A percentile compares a stretch with the other conserved stretches of the same genome.
These are phyloP conservation scores for Draba incana DNA, from an alignment of 345 rosid species.

Conservation along the genomic window DNA sequence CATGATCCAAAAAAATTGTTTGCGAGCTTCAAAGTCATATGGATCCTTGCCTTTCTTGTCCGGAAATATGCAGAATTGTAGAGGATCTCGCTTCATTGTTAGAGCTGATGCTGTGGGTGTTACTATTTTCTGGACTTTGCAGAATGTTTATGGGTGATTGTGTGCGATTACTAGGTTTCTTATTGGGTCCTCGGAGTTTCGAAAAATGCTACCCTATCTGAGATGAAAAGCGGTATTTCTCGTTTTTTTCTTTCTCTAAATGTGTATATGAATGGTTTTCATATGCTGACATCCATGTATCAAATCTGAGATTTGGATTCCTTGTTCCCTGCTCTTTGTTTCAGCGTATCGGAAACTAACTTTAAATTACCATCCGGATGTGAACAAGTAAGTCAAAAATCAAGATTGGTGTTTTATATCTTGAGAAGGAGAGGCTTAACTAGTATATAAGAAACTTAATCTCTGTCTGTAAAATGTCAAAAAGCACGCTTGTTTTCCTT, in stretches of 20 bases:
- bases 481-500: background rate
- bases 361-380: conserved; percentile 93
- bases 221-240: conserved; percentile 83
- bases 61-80: conserved; percentile 37
- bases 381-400: conserved; percentile 78
- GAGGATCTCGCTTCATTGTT: conserved; percentile 67
- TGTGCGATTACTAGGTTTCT: conserved; percentile 57
- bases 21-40: conserved; percentile 58
- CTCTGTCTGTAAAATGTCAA: conserved; percentile 13
- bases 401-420: conserved; percentile 1
- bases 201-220: conserved; percentile 81
- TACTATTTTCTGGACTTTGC: conserved; percentile 7
- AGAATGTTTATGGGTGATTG: background rate
- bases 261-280: conserved; percentile 7
- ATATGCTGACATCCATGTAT: background rate
- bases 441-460: background rate
- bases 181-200: conserved; percentile 94
- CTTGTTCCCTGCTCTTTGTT: conserved; percentile 17
- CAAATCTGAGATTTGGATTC: background rate
- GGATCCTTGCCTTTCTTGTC: conserved; percentile 56
- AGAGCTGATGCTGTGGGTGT: conserved; percentile 81
- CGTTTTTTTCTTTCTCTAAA: too few species aligned
- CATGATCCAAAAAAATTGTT: conserved; percentile 48
- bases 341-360: conserved; percentile 97
- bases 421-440: background rate